Evolutionary conservation across 2,329 filamentous ascomycete genomes (phyloP), one percentile per base, ranked within the genome.

Genomic region (Shiraia sp.): DNA sequence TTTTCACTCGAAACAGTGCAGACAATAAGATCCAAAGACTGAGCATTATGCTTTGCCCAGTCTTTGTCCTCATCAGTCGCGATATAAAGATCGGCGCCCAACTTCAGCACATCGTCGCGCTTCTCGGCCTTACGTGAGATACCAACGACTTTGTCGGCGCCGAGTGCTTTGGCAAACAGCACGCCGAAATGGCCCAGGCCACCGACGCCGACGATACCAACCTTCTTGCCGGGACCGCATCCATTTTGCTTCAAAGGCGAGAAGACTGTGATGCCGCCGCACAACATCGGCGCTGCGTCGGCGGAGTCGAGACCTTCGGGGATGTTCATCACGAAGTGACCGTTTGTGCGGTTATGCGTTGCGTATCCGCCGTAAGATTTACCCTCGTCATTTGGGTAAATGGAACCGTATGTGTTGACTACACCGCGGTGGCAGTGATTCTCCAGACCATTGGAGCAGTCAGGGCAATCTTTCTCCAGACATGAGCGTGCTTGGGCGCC

Each of bases 251-350:
- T 83, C 10, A 95, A 75, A 0, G 90, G 89, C 45, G 80, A 86
- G 74, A 85, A 95, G 24, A 83, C 81, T 1, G 89, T 93, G 50
- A 93, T 76, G 47, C 90, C 89, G 29, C 87, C 89, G 69, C 89
- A 95, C 52, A 93, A 78, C 85, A 91, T 89, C 5, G 87, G 87
- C 1, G 87, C 88, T 1, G 84, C 87, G 32, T 83, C 70, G 17
- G 66, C 70, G 37, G 66, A 73, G 48, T 73, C 61, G 30, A 93
- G 78, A 29, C 76, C 80, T 12, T 90, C 87, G n/a, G 89, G 89
- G 47, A 95, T 91, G 53, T 84, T 84, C 66, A 82, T 77, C 9
- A 77, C 77, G 62, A 79, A 91, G 73, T 89, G 85, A 69, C 89
- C 85, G 67, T 91, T 86, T 1, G 83, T 81, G 51, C 86, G 79